Evolutionary conservation across 768 basidiomycete species (phyloP).

Genomic region (Cyathus striatus): DNA sequence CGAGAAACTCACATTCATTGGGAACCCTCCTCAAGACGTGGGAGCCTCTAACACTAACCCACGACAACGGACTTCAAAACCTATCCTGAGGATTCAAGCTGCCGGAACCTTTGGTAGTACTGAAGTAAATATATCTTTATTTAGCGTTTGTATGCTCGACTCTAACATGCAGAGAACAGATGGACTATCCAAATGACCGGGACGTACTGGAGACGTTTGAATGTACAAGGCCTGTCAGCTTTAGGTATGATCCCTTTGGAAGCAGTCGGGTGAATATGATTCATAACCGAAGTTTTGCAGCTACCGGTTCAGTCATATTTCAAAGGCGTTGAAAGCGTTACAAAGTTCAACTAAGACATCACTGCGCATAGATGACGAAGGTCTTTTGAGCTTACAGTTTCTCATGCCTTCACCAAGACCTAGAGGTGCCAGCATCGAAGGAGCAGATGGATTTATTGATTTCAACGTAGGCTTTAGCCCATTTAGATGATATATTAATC

Average conservation of each 20-base stretch:
- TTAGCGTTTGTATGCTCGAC: neutral
- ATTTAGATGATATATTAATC: neutral
- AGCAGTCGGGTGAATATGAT: no score
- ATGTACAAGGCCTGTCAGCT: constrained; percentile 59
- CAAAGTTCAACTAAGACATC: constrained; percentile 86
- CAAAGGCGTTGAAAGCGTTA: constrained; percentile 66
- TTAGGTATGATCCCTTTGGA: constrained; percentile 55
- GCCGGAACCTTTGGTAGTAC: constrained; percentile 81
- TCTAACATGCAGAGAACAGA: constrained; percentile 35
- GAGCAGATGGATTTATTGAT: constrained; percentile 71
- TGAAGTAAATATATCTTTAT: constrained; percentile 51
- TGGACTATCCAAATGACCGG: constrained; percentile 93
- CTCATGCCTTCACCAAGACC: constrained; percentile 64
- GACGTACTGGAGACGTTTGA: constrained; percentile 92
- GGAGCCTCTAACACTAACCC: constrained; percentile 7
- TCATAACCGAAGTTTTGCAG: no score
- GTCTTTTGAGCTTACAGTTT: constrained; percentile 85
- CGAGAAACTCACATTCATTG: constrained; percentile 79
- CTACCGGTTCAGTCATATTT: constrained; percentile 79
- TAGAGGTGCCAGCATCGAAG: constrained; percentile 29
- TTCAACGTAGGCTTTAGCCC: constrained; percentile 67
- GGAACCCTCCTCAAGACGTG: constrained; percentile 55
- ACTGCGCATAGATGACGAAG: constrained; percentile 77
- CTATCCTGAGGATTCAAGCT: constrained; percentile 77
- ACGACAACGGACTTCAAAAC: constrained; percentile 33